Conservation (phyloP, 495 filamentous ascomycete genomes). For the Penicillium desertorum region DNA sequence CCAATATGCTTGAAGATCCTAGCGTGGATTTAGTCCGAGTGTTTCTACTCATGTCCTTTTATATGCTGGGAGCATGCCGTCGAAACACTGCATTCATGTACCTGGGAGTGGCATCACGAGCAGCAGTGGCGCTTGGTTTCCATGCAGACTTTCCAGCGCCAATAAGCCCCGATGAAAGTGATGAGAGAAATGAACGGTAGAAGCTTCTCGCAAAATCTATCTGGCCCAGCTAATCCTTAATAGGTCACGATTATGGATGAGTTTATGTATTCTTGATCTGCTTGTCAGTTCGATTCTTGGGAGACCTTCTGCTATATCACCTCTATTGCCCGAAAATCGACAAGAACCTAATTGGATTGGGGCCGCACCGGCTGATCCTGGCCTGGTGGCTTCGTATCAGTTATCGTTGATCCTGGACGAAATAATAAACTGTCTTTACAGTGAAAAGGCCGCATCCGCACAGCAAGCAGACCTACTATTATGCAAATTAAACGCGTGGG, state of each 20-base stretch:
- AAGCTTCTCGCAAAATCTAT: not conserved
- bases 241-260: constrained; percentile 45
- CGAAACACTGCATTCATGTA: constrained; percentile 53
- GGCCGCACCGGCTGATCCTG: constrained; percentile 11
- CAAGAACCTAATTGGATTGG: constrained; percentile 9
- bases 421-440: constrained; percentile 35
- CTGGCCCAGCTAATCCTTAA: not conserved
- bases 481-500: constrained; percentile 39
- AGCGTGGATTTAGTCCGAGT: constrained; percentile 41
- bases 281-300: constrained; percentile 46
- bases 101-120: constrained; percentile 44
- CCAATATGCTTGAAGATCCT: constrained; percentile 43
- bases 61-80: constrained; percentile 49
- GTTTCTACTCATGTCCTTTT: constrained; percentile 48
- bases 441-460: constrained; percentile 33
- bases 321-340: constrained; percentile 25
- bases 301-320: constrained; percentile 37
- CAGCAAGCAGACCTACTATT: constrained; percentile 38
- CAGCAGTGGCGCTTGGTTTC: constrained; percentile 44
- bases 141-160: constrained; percentile 29
- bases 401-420: constrained; percentile 39
- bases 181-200: constrained; percentile 32
- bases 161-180: constrained; percentile 15
- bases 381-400: constrained; percentile 37
- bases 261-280: constrained; percentile 45